phyloP scores from a whole-genome alignment of 2,329 filamentous ascomycete species.

The Aotearoamyces nothofagi region DNA sequence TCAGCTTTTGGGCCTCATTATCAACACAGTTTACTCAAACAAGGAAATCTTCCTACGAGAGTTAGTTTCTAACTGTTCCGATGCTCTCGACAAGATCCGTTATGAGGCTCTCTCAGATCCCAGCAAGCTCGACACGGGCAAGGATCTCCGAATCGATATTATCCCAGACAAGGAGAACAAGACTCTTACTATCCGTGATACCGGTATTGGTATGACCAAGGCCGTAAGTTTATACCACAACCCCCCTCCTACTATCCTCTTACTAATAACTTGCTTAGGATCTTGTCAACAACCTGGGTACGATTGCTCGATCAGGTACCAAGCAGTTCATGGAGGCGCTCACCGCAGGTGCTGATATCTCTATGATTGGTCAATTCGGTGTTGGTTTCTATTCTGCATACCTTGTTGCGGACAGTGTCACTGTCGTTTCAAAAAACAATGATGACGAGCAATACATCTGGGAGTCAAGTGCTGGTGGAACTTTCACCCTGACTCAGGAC shows the following conservation, averaged over 20 bases:
- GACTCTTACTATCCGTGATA: conserved; percentile 94
- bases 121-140: conserved; percentile 90
- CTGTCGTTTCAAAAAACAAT: conserved; percentile 96
- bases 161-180: conserved; percentile 95
- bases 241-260: conserved; percentile 1
- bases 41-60: conserved; percentile 99
- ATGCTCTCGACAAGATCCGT: conserved; percentile 99
- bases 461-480: conserved; percentile 95
- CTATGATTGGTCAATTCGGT: conserved; percentile 99
- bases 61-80: conserved; percentile 94
- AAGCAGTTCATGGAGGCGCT: conserved; percentile 99
- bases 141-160: conserved; percentile 98
- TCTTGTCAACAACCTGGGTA: conserved; percentile 99
- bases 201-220: conserved; percentile 99
- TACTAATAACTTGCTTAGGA: conserved; percentile 44
- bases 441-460: conserved; percentile 99
- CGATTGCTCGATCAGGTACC: conserved; percentile 95
- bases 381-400: conserved; percentile 99
- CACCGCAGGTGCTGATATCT: conserved; percentile 94
- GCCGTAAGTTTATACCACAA: conserved; percentile 52
- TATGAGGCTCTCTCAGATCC: conserved; percentile 97
- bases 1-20: conserved; percentile 98
- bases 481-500: conserved; percentile 85
- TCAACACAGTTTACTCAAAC: conserved; percentile 99
- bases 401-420: conserved; percentile 94